phyloP scores from a whole-genome alignment of 768 basidiomycete genomes.

The Leccinum sublutescens region DNA sequence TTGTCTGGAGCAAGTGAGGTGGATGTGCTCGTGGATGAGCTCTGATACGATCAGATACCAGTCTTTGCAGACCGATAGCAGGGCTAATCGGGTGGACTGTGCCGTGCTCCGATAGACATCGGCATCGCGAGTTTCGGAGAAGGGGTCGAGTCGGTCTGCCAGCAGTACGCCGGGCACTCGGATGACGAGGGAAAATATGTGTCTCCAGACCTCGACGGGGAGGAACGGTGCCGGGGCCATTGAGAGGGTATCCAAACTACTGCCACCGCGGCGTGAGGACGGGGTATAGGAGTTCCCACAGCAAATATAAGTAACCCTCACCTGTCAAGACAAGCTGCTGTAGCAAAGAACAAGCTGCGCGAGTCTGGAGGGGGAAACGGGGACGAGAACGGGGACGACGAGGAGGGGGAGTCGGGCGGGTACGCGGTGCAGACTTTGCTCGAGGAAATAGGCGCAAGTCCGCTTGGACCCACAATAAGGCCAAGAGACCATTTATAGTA shows the following conservation, averaged over 20 bases:
- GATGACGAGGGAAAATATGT: slow-evolving; percentile 36
- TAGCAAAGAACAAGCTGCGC: too few relatives aligned
- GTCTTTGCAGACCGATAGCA: slow-evolving; percentile 37
- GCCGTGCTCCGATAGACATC: slow-evolving; percentile 33
- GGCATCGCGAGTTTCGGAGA: slow-evolving; percentile 32
- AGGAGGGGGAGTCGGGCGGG: not conserved
- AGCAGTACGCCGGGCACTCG: slow-evolving; percentile 34
- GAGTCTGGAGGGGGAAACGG: not conserved
- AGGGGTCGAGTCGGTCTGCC: slow-evolving; percentile 40
- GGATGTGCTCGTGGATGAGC: slow-evolving; percentile 41
- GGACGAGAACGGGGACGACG: not conserved
- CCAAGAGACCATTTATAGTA: slow-evolving; percentile 25
- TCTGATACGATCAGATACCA: slow-evolving; percentile 40
- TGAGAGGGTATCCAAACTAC: not conserved
- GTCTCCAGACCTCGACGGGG: slow-evolving; percentile 41
- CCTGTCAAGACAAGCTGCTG: not conserved
- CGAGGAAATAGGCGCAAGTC: not conserved
- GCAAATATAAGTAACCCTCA: not conserved
- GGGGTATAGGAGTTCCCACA: not conserved
- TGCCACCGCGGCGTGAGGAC: slow-evolving; percentile 7
- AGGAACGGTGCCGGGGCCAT: slow-evolving; percentile 24
- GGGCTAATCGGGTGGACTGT: slow-evolving; percentile 27
- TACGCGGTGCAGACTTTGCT: not conserved
- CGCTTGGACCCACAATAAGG: slow-evolving; percentile 18
- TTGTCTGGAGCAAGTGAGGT: slow-evolving; percentile 37